A percentile compares a stretch with the other conserved stretches of the same genome.
Evolutionary conservation across 495 filamentous ascomycete species (phyloP).

Genomic region (Daldinia grandis): DNA sequence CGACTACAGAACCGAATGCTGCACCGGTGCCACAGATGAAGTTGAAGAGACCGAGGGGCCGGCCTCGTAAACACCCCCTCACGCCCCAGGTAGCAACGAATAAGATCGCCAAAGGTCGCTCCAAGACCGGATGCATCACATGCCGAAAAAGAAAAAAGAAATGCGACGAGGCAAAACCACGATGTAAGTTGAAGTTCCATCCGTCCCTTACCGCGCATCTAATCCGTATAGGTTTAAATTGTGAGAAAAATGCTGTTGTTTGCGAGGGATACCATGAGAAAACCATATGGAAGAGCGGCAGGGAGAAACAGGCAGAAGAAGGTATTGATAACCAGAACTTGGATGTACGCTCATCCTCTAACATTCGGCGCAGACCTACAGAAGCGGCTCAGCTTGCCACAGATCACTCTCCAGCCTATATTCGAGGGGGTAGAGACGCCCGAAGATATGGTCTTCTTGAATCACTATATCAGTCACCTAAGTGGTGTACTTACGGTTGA

Average conservation of each 20-base stretch:
- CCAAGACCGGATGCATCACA: constrained; percentile 93
- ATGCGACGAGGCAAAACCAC: constrained; percentile 92
- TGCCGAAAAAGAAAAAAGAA: constrained; percentile 96
- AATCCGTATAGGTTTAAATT: constrained; percentile 73
- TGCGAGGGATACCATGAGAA: constrained; percentile 95
- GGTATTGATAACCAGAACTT: constrained; percentile 58
- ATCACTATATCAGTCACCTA: constrained; percentile 84
- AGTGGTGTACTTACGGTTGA: constrained; percentile 84
- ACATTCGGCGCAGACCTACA: constrained; percentile 53
- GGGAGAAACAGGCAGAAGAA: constrained; percentile 73
- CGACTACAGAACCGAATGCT: constrained; percentile 34
- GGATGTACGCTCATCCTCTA: constrained; percentile 42
- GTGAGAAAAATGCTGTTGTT: constrained; percentile 91
- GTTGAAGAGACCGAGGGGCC: constrained; percentile 71
- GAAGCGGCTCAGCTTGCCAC: constrained; percentile 55
- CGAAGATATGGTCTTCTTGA: constrained; percentile 82
- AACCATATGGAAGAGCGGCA: constrained; percentile 85
- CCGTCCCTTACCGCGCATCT: constrained; percentile 28
- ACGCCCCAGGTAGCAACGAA: constrained; percentile 55
- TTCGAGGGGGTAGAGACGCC: constrained; percentile 88
- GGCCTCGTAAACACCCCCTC: constrained; percentile 85
- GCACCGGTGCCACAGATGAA: constrained; percentile 44
- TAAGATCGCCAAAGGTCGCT: constrained; percentile 85
- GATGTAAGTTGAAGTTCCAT: constrained; percentile 64
- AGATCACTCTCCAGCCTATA: constrained; percentile 75